Base-by-base conservation (phyloP, 2,329 filamentous ascomycete species). In the Beauveria pseudobassiana region DNA sequence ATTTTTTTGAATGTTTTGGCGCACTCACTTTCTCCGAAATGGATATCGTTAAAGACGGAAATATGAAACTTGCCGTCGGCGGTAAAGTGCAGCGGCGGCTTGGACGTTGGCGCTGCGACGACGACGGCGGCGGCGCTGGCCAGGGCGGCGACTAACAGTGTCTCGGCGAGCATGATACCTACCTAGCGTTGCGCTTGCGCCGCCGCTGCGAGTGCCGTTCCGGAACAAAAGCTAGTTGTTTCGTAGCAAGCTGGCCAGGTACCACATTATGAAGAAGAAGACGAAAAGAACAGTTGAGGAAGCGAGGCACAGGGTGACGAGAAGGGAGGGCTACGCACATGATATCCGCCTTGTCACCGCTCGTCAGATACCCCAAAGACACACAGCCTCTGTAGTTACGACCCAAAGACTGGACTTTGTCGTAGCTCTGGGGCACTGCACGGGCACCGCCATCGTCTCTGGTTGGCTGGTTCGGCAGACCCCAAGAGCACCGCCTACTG, bases 1-100 rank as follows among this genome's bases (percentile, higher is more conserved):
- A 24, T 24, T 9, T 6, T 22, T 10, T 10, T 22, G 4, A 48
- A 26, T 8, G 22, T 24, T 24, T 22, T 14, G 7, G 22, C 22
- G 22, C 2, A 70, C 74, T 65, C 72, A 84, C 84, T 81, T 72
- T 91, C 88, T 10, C 87, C 88, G 69, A 88, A 88, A 69, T 91
- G 88, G 8, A 91, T 72, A 66, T 91, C 88, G 30, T 84, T 81
- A 64, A 91, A 88, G 14, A 91, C 79, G 1, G 84, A 75, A 38
- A 84, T 74, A 57, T 81, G 78, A 65, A 84, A 83, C 0, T 74
- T 78, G 6, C 78, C 79, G 50, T 80, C 75, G 1, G 66, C 22
- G 9, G 69, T 70, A 65, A 83, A 81, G 10, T 50, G 51, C 16
- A 61, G 45, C 2, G 34, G 26, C 43, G 52, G 51, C 24, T 59